Conservation (phyloP, 805 yeast genomes). For the Metschnikowia reukaufii region DNA sequence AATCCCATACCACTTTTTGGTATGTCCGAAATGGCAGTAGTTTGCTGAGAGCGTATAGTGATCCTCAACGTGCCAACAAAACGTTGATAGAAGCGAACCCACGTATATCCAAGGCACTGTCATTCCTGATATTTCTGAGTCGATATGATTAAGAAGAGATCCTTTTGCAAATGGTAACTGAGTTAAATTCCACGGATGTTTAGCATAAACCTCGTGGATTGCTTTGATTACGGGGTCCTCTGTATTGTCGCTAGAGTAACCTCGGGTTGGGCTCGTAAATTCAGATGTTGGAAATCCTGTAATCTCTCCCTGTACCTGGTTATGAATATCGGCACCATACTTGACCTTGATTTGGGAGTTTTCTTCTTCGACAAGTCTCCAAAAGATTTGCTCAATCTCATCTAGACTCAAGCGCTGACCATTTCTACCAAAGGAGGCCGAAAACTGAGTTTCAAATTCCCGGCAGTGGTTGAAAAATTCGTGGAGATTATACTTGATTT, state of each 20-base stretch:
- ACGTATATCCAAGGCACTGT: constrained; percentile 94
- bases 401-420: constrained; percentile 39
- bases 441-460: constrained; percentile 47
- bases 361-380: constrained; percentile 50
- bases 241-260: constrained; percentile 13
- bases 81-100: constrained; percentile 86
- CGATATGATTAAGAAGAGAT: constrained; percentile 65
- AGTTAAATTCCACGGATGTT: constrained; percentile 75
- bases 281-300: constrained; percentile 66
- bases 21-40: constrained; percentile 86
- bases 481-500: constrained; percentile 51
- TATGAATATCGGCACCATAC: constrained; percentile 86
- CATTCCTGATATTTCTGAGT: constrained; percentile 81
- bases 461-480: constrained; percentile 61
- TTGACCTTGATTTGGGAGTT: constrained; percentile 56
- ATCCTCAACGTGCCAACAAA: constrained; percentile 97
- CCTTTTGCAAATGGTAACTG: constrained; percentile 69
- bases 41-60: constrained; percentile 90
- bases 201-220: constrained; percentile 33
- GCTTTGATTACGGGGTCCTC: constrained; percentile 15
- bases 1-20: constrained; percentile 92
- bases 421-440: constrained; percentile 26
- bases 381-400: constrained; percentile 61
- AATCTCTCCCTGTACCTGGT: constrained; percentile 59
- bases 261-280: constrained; percentile 22